phyloP scores from a whole-genome alignment of 345 rosid species.

The Murraya koenigii region DNA sequence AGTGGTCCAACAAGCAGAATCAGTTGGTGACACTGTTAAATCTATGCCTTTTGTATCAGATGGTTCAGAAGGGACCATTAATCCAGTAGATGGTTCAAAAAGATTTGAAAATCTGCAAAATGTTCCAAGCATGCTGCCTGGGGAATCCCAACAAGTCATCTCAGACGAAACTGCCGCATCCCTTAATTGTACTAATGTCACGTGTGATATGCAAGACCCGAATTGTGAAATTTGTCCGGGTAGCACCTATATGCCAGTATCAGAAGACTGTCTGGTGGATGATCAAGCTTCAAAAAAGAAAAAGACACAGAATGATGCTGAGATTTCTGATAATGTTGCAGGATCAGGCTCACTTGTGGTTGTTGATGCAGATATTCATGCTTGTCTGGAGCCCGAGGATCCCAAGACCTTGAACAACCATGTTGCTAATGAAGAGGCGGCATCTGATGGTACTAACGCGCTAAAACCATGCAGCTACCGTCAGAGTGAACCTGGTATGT shows the following conservation, averaged over 20 bases:
- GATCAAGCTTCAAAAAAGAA: slow-evolving; percentile 25
- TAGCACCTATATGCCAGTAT: slow-evolving; percentile 14
- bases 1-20: slow-evolving; percentile 26
- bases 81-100: slow-evolving; percentile 30
- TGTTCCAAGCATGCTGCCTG: slow-evolving; percentile 14
- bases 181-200: slow-evolving; percentile 43
- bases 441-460: slow-evolving; percentile 12
- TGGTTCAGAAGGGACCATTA: slow-evolving; percentile 29
- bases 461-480: slow-evolving; percentile 41
- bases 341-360: slow-evolving; percentile 20
- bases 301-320: slow-evolving; percentile 22
- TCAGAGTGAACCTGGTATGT: slow-evolving; percentile 9
- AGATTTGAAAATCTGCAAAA: slow-evolving; percentile 32
- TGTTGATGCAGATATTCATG: slow-evolving; percentile 37
- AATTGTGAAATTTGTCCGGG: slow-evolving; percentile 21
- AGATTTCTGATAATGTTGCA: slow-evolving; percentile 20
- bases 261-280: slow-evolving; percentile 26
- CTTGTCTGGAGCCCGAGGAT: slow-evolving; percentile 27
- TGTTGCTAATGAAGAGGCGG: slow-evolving; percentile 21
- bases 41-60: slow-evolving; percentile 10
- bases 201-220: slow-evolving; percentile 40
- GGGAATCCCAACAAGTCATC: slow-evolving; percentile 21
- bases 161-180: slow-evolving; percentile 37
- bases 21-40: slow-evolving; percentile 26
- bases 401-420: slow-evolving; percentile 22